These are phyloP conservation scores for Hydrangea macrophylla DNA, from an alignment of 148 eudicot species.

Conservation along the genomic window DNA sequence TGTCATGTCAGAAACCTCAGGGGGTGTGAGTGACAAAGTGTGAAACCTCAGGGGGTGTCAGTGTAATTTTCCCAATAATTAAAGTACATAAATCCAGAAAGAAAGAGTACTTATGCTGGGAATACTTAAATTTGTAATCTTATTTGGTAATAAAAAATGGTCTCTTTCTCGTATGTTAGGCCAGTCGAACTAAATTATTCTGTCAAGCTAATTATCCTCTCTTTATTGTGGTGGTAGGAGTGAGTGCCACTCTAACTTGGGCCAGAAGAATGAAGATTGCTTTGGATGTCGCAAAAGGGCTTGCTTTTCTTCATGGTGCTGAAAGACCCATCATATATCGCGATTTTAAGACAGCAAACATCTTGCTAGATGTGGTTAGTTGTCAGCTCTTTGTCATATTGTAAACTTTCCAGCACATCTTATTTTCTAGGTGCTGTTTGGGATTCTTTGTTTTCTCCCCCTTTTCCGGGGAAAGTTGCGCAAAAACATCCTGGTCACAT, in stretches of 20 bases:
- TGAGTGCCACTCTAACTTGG: constrained; percentile 73
- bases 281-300: constrained; percentile 84
- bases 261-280: constrained; percentile 73
- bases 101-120: background rate
- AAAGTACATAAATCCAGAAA: constrained; percentile 1
- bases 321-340: constrained; percentile 75
- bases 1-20: too few species aligned
- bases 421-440: background rate
- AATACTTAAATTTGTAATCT: background rate
- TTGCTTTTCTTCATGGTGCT: constrained; percentile 73
- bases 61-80: background rate
- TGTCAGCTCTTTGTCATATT: background rate
- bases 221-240: constrained; percentile 39
- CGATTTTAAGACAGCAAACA: constrained; percentile 83
- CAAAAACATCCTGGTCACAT: background rate
- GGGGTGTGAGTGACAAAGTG: too few species aligned
- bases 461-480: background rate
- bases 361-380: constrained; percentile 76
- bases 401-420: background rate
- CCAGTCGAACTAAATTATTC: background rate
- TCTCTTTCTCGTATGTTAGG: background rate
- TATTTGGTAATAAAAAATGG: background rate
- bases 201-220: background rate
- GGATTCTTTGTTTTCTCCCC: background rate
- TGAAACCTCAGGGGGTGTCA: too few species aligned